phyloP scores from a whole-genome alignment of 139 green algal species.

The Desmodesmus armatus region DNA sequence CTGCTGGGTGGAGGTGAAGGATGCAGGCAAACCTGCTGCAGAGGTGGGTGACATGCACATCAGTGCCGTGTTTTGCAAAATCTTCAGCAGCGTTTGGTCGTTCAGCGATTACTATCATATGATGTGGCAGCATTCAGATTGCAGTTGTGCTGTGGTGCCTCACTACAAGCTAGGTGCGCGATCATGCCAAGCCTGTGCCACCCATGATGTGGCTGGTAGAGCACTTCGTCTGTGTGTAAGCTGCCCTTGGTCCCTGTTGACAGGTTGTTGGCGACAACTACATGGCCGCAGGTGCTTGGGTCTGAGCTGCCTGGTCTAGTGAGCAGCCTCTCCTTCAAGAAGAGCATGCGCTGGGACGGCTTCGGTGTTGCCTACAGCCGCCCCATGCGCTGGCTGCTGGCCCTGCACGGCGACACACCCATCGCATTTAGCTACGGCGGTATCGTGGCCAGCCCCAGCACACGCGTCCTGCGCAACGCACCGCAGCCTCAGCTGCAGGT shows the following conservation, averaged over 20 bases:
- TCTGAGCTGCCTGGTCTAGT: slow-evolving; percentile 85
- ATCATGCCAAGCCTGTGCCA: no score
- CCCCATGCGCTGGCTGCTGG: slow-evolving; percentile 96
- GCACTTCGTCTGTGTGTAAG: no score
- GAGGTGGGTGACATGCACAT: slow-evolving; percentile 69
- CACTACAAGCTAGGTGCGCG: no score
- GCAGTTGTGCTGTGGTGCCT: no score
- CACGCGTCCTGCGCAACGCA: slow-evolving; percentile 78
- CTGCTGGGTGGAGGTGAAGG: slow-evolving; percentile 80
- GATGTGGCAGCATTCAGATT: no score
- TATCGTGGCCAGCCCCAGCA: slow-evolving; percentile 58
- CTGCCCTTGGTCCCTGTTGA: no score
- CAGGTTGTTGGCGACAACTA: no score
- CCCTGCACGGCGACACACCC: slow-evolving; percentile 82
- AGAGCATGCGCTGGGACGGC: slow-evolving; percentile 93
- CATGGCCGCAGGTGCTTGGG: slow-evolving; percentile 82
- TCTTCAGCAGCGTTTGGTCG: no score
- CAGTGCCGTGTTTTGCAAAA: no score
- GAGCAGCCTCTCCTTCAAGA: slow-evolving; percentile 82
- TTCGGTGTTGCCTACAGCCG: slow-evolving; percentile 80
- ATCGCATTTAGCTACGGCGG: slow-evolving; percentile 72
- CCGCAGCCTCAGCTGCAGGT: slow-evolving; percentile 44
- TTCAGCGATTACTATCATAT: no score
- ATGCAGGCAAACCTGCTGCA: slow-evolving; percentile 65
- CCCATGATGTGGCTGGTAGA: no score